Conservation (phyloP, 139 green algal genomes). For the Picochlorum sp. region DNA sequence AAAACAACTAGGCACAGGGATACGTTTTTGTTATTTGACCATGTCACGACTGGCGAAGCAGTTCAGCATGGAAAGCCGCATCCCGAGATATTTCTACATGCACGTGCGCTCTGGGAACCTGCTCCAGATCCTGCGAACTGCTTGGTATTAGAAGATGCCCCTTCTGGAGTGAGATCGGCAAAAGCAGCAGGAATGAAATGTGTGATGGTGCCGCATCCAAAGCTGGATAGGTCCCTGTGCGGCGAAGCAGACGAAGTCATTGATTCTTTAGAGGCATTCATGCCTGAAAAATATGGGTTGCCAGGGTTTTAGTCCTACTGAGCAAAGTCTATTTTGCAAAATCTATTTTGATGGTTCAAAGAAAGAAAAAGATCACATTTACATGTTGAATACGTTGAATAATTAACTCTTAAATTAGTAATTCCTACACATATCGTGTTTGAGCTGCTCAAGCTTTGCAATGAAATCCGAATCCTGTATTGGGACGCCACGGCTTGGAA, state of each 20-base stretch:
- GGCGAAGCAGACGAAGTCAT: too few relatives aligned
- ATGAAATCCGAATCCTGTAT: not conserved
- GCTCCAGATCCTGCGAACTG: conserved; percentile 35
- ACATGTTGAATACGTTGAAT: too few relatives aligned
- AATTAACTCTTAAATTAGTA: too few relatives aligned
- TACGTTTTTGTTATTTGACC: conserved; percentile 15
- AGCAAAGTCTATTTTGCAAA: too few relatives aligned
- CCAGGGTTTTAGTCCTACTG: too few relatives aligned
- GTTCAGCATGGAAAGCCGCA: conserved; percentile 62
- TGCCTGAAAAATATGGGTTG: too few relatives aligned
- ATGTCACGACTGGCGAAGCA: conserved; percentile 48
- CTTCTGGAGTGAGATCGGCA: conserved; percentile 52
- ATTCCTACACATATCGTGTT: not conserved
- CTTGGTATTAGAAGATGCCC: conserved; percentile 83
- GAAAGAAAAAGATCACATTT: too few relatives aligned
- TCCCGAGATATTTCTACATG: conserved; percentile 71
- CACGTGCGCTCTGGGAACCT: conserved; percentile 38
- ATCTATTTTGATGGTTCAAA: too few relatives aligned
- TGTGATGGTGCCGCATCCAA: not conserved
- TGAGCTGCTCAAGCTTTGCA: not conserved
- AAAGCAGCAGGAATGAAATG: conserved; percentile 27
- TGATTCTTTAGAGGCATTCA: too few relatives aligned
- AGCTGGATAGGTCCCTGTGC: not conserved
- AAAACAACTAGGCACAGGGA: conserved; percentile 35
- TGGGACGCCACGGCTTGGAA: not conserved